Conservation (phyloP, 1,284 basidiomycete species). For the Tausonia pullulans region DNA sequence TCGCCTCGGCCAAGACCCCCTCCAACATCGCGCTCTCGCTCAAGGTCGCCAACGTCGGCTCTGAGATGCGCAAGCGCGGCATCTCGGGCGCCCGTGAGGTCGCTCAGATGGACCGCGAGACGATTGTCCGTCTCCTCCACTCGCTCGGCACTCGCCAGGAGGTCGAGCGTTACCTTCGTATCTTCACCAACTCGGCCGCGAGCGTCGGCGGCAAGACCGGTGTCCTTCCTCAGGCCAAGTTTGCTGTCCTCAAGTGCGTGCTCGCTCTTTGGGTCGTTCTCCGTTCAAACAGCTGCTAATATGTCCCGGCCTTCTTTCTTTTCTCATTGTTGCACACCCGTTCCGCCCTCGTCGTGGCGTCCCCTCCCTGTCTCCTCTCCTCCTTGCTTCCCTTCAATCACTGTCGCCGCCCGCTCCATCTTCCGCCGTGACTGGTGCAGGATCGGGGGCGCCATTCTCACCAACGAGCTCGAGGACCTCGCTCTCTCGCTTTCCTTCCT, state of each 20-base stretch:
- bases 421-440: slow-evolving; percentile 27
- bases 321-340: neutral
- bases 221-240: slow-evolving; percentile 53
- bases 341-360: neutral
- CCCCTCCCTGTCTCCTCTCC: neutral
- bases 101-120: slow-evolving; percentile 42
- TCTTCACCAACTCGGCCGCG: slow-evolving; percentile 78
- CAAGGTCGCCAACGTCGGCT: neutral
- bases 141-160: slow-evolving; percentile 91
- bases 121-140: slow-evolving; percentile 83
- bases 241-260: slow-evolving; percentile 74
- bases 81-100: slow-evolving; percentile 10
- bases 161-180: slow-evolving; percentile 89
- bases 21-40: slow-evolving; percentile 8
- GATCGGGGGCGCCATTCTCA: slow-evolving; percentile 82
- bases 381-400: neutral
- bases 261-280: neutral
- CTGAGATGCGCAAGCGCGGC: slow-evolving; percentile 10
- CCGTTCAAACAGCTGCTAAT: neutral
- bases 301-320: neutral
- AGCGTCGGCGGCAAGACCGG: slow-evolving; percentile 27
- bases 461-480: slow-evolving; percentile 75
- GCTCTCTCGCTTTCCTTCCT: slow-evolving; percentile 86
- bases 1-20: slow-evolving; percentile 5
- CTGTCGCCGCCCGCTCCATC: neutral